These are phyloP conservation scores for Mortierella claussenii DNA, from an alignment of 192 early-diverging fungal species.

Conservation along the genomic window DNA sequence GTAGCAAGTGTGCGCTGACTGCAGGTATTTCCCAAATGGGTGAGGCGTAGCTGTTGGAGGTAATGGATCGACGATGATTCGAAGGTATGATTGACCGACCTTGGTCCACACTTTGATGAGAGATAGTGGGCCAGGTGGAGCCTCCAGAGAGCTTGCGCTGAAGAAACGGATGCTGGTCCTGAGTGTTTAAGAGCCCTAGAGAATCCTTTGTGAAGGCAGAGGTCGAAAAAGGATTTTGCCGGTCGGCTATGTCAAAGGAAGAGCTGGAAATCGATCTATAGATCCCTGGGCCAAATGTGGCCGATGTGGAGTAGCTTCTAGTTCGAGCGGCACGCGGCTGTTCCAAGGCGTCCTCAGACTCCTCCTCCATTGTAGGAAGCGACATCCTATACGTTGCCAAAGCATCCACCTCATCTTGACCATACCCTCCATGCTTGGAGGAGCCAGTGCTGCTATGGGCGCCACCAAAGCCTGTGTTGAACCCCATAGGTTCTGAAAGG, in stretches of 20 bases:
- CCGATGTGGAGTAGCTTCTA: conserved; percentile 47
- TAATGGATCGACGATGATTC: conserved; percentile 29
- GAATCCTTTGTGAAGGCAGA: neutral
- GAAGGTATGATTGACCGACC: neutral
- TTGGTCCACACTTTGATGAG: neutral
- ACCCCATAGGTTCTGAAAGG: conserved; percentile 31
- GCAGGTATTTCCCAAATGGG: conserved; percentile 38
- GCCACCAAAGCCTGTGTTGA: conserved; percentile 4
- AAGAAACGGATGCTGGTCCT: conserved; percentile 11
- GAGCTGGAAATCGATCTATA: conserved; percentile 13
- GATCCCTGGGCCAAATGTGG: conserved; percentile 35
- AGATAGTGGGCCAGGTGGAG: conserved; percentile 24
- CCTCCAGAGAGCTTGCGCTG: conserved; percentile 14
- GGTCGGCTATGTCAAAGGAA: neutral
- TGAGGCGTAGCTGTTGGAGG: conserved; percentile 8
- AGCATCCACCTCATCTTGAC: conserved; percentile 3
- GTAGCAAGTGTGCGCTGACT: neutral
- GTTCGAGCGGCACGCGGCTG: conserved; percentile 22
- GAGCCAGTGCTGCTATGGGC: neutral
- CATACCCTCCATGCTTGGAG: neutral
- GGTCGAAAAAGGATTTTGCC: conserved; percentile 8
- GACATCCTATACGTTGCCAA: conserved; percentile 7
- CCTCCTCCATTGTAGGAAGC: conserved; percentile 35
- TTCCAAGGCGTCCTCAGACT: conserved; percentile 27
- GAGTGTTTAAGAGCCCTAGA: conserved; percentile 1